Evolutionary conservation across 768 basidiomycete genomes (phyloP), one percentile per base, ranked within the genome.

Genomic region (Daedalea quercina): DNA sequence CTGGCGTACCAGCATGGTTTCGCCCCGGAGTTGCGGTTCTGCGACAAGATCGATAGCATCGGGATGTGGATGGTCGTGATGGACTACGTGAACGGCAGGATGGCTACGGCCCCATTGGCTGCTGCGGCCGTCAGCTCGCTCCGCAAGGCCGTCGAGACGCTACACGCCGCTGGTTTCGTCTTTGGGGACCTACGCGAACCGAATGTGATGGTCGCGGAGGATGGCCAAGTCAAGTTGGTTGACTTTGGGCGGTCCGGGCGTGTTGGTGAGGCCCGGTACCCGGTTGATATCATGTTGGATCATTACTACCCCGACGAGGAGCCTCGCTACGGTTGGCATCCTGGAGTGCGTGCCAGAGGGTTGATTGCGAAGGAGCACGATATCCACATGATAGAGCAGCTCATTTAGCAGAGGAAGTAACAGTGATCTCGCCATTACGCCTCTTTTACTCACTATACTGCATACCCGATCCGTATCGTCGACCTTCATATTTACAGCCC

Each of bases 171-270:
- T 1, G 44, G 53, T 44, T 51, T 68, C 31, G 68, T 67, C 28
- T 66, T 64, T 58, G 68, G 66, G n/a, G 67, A 68, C 56, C 57
- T 70, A 42, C 62, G 67, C 23, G 50, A 51, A n/a, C 55, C 64
- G 47, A 65, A 67, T 54, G 54, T 67, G 41, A 41, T 69, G 50
- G 43, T 57, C 28, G 22, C 47, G 45, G 11, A 31, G 28, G 47
- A 34, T 3, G 33, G 34, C 1, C 9, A 33, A 13, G 50, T 44
- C 11, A 8, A 23, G 31, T 31, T 52, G 28, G 19, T 52, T 2
- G 51, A 52, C 31, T 52, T 45, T 34, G 51, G 45, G 26, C 45
- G 51, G 51, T 45, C 25, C 23, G 51, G 43, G 43, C 44, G 44
- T 42, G 43, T 26, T 19, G 51, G 25, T 1, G 51, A 52, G 51